Base-by-base conservation (phyloP, 257 asterid species). In the Lycium ferocissimum region DNA sequence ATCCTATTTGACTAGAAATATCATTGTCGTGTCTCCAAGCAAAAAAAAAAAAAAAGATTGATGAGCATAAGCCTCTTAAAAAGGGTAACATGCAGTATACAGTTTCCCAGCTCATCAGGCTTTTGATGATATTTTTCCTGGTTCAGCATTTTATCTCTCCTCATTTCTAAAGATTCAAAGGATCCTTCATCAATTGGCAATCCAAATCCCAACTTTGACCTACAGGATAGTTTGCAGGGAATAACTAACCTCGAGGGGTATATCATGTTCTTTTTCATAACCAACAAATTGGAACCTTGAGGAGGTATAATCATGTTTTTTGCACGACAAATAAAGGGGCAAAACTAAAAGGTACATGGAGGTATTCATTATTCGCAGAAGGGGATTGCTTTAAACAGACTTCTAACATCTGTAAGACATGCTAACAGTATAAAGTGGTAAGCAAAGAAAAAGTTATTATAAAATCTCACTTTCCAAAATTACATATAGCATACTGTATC, bases 211-310 rank as follows among this genome's bases (percentile, higher is more conserved):
- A 69, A 69, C 78, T 67, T 67, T 67, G 22, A 67, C 75, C 33
- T 66, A 12, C 73, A 33, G 73, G 73, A 66, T 66, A 66, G 45
- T 66, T 49, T 35, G 12, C 22, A 67, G 75, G 75, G 75, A 35
- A 14, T 2, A 66, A 35, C 13, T 47, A 33, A 67, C 75, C 49
- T 67, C 35, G 75, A 67, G 49, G 43, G 49, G 75, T 15, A 2
- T 14, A 35, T 38, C 73, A 66, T 35, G 3, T 5, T 67, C 35
- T 67, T 63, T 67, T 35, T 18, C 5, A 7, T 67, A 35, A 35
- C 12, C 2, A 67, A 67, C 7, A 33, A 66, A 67, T 14, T 67
- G 75, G 49, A 67, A 35, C 75, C 20, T 67, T 67, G 75, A 67
- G 75, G 49, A 67, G 12, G 43, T 58, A 14, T 8, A 14, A 13